A percentile compares a stretch with the other conserved stretches of the same genome.
phyloP scores from a whole-genome alignment of 805 yeast species.

The Barnettozyma wickerhamii region DNA sequence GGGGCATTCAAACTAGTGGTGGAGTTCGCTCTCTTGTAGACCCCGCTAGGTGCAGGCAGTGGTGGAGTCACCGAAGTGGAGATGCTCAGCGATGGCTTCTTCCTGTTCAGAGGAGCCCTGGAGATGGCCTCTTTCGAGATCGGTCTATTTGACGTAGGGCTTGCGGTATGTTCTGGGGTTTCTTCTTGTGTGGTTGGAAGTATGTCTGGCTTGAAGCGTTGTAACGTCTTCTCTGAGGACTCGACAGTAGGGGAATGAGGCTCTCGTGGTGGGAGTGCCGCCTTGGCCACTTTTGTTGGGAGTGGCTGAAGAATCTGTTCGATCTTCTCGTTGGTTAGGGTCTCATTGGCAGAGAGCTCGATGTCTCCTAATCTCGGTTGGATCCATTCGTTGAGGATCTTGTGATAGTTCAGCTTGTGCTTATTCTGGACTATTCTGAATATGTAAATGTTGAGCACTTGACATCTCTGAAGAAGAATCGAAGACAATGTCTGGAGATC shows the following conservation, averaged over 20 bases:
- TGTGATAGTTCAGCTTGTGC: slow-evolving; percentile 17
- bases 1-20: slow-evolving; percentile 4
- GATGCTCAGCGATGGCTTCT: slow-evolving; percentile 16
- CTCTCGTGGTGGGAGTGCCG: too few relatives aligned
- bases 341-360: slow-evolving; percentile 16
- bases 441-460: slow-evolving; percentile 37
- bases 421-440: slow-evolving; percentile 30
- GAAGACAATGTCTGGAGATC: slow-evolving; percentile 26
- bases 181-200: too few relatives aligned
- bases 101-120: neutral
- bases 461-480: slow-evolving; percentile 34
- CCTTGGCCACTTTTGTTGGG: slow-evolving; percentile 10
- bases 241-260: too few relatives aligned
- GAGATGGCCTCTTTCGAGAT: neutral
- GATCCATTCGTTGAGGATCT: slow-evolving; percentile 28
- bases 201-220: neutral
- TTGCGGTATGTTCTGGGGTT: neutral
- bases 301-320: slow-evolving; percentile 21
- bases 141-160: neutral
- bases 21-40: slow-evolving; percentile 3
- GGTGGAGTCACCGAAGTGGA: slow-evolving; percentile 25
- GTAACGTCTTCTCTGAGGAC: too few relatives aligned
- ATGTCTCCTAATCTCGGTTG: slow-evolving; percentile 29
- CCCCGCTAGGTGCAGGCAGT: slow-evolving; percentile 16
- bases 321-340: slow-evolving; percentile 16